Evolutionary conservation across 768 basidiomycete species (phyloP).

Genomic region (Lenzites betulinus): DNA sequence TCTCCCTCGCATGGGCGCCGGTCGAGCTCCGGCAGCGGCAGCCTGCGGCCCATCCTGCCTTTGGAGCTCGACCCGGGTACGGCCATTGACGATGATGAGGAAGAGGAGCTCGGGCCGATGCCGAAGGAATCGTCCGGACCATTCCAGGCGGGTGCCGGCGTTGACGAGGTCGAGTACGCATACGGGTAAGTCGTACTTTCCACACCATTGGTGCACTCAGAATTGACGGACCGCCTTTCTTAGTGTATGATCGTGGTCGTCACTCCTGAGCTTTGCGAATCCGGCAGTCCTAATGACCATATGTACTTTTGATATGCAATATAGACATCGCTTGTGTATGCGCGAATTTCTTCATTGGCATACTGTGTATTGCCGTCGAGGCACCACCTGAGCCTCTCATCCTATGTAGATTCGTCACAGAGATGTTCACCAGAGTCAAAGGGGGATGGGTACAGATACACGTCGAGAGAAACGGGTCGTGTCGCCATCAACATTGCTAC

Average conservation of each 20-base stretch:
- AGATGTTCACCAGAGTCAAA: no score
- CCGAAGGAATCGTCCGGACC: constrained; percentile 72
- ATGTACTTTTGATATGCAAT: background rate
- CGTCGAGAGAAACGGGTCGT: no score
- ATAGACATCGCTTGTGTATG: background rate
- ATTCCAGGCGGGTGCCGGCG: constrained; percentile 78
- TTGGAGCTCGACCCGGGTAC: constrained; percentile 76
- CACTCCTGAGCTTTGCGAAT: background rate
- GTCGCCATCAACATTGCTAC: background rate
- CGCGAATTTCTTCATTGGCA: no score
- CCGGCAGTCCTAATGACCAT: background rate
- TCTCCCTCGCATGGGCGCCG: constrained; percentile 81
- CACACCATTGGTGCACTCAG: no score
- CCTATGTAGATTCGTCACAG: no score
- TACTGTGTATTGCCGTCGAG: no score
- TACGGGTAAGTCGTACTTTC: constrained; percentile 64
- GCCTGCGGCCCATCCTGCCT: constrained; percentile 81
- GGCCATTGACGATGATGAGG: constrained; percentile 74
- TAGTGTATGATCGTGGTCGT: constrained; percentile 2
- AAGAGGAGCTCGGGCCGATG: constrained; percentile 75
- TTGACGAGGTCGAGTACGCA: constrained; percentile 89
- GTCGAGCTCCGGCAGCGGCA: constrained; percentile 75
- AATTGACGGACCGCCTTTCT: background rate
- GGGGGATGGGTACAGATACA: no score
- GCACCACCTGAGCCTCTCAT: no score